These are phyloP conservation scores for Quercus mongolica DNA, from an alignment of 306 rosid species.

Conservation along the genomic window DNA sequence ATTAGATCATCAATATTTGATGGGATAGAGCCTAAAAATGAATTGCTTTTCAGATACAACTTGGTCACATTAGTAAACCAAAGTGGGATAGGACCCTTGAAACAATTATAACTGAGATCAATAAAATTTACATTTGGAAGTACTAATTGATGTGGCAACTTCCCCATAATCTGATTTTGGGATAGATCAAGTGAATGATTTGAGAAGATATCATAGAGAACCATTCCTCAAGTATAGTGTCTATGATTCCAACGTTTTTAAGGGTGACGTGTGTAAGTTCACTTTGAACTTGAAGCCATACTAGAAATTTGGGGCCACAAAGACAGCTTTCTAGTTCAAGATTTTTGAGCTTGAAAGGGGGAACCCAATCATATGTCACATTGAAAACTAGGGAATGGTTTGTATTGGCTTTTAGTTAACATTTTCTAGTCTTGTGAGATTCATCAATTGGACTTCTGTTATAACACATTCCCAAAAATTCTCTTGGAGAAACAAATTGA, in stretches of 20 bases:
- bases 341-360: slow-evolving; percentile 1
- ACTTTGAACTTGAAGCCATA: slow-evolving; percentile 20
- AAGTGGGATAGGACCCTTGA: no score
- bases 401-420: no score
- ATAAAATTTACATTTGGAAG: not conserved
- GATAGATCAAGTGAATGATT: not conserved
- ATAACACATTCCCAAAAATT: no score
- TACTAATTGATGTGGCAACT: no score
- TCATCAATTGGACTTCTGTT: no score
- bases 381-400: no score
- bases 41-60: not conserved
- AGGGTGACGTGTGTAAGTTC: not conserved
- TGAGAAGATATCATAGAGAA: not conserved
- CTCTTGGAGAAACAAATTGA: no score
- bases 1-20: not conserved
- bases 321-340: not conserved
- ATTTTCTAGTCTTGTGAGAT: no score
- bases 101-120: no score
- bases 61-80: no score
- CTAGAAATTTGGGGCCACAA: slow-evolving; percentile 16
- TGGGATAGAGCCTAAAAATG: slow-evolving; percentile 22
- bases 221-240: not conserved
- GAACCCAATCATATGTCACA: not conserved
- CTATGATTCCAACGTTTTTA: not conserved
- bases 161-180: not conserved